Conservation (phyloP, 2,329 filamentous ascomycete species). For the Aspergillus niger region DNA sequence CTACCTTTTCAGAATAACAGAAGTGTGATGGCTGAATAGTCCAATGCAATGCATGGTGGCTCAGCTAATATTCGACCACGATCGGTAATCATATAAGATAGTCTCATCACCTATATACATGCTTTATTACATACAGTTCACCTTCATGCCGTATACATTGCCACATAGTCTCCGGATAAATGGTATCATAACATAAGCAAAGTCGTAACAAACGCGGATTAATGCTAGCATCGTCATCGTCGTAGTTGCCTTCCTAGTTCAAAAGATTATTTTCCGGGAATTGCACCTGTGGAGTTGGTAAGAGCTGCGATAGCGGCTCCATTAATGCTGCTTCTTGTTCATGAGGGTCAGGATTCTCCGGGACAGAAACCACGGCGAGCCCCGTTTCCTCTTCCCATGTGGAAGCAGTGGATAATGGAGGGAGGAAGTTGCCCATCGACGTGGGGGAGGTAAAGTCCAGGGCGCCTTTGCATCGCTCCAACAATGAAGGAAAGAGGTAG, state of each 20-base stretch:
- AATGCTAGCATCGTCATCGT: background rate
- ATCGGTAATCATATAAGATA: too few relatives aligned
- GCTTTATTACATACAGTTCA: too few relatives aligned
- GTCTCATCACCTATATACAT: background rate
- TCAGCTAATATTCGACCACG: too few relatives aligned
- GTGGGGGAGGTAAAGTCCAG: conserved; percentile 36
- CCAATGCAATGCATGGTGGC: too few relatives aligned
- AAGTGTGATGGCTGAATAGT: too few relatives aligned
- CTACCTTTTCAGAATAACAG: too few relatives aligned
- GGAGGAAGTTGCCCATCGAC: conserved; percentile 31
- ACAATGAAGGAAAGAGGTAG: conserved; percentile 37
- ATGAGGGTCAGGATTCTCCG: conserved; percentile 1
- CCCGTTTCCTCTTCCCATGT: background rate
- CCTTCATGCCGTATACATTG: background rate
- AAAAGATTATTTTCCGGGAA: conserved; percentile 6
- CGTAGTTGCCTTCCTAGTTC: background rate
- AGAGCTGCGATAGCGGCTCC: conserved; percentile 10
- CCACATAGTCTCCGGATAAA: background rate
- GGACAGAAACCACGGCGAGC: conserved; percentile 8
- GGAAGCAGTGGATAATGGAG: conserved; percentile 2
- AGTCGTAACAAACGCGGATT: background rate
- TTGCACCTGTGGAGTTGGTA: conserved; percentile 8
- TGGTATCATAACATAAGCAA: background rate
- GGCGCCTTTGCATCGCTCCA: conserved; percentile 35
- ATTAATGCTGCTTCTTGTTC: conserved; percentile 2